Evolutionary conservation across 805 yeast species (phyloP), one percentile per base, ranked within the genome.

Genomic region (Candida suzukii): DNA sequence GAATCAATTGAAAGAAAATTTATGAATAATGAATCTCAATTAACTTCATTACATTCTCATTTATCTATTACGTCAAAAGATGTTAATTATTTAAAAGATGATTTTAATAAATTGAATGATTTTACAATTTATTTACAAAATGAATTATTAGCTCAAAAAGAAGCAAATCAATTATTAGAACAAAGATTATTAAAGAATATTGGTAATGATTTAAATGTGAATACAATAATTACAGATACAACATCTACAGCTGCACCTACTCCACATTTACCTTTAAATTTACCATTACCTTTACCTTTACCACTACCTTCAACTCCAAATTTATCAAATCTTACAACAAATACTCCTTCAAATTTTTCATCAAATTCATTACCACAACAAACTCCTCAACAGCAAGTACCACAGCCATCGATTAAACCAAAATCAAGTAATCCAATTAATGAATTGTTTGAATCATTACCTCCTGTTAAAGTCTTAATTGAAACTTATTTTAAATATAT

Each of bases 401-500:
- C 18, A 22, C 35, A 4, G 10, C 24, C 14, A 22, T 34, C 27
- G 19, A 14, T 11, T 11, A 24, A 34, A 12, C 14, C 9, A 11
- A 22, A 21, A n/a, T 4, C 13, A 4, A 11, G 16, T n/a, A n/a
- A n/a, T n/a, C 4, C 19, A 8, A 8, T 34, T 21, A 28, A 22
- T 10, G 28, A 34, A 12, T 6, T 37, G 3, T n/a, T 37, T 13
- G 4, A 17, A 16, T 27, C 14, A 6, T 24, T 44, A 3, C 47
- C 47, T 9, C 18, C 18, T 13, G 21, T 27, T 1, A 29, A 37
- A 4, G 19, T 19, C 4, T 16, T 44, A 8, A 25, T 44, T 17
- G 36, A 31, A 8, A 18, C 38, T 16, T 44, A 44, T 37, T 44
- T 44, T 34, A 21, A 22, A 22, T 37, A 39, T 10, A 35, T 44